A percentile compares a stretch with the other conserved stretches of the same genome.
Conservation (phyloP, 2,329 filamentous ascomycete species). For the Ustilaginoidea virens region DNA sequence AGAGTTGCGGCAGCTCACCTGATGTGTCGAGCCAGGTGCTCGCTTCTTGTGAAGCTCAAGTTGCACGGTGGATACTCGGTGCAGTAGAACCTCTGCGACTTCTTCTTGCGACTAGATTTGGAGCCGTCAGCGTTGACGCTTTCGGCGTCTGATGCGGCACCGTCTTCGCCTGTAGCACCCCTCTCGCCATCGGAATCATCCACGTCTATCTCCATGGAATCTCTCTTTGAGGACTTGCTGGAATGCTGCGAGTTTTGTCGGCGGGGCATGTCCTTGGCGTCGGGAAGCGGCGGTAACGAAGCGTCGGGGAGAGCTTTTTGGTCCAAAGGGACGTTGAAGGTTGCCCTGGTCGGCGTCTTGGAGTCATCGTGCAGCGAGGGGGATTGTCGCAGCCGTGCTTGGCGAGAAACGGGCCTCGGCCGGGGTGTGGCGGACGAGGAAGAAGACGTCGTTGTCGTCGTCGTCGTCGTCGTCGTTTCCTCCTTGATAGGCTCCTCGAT, state of each 20-base stretch:
- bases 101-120: slow-evolving; percentile 85
- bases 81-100: slow-evolving; percentile 91
- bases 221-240: slow-evolving; percentile 34
- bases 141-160: slow-evolving; percentile 46
- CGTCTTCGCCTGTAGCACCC: slow-evolving; percentile 28
- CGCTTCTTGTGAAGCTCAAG: slow-evolving; percentile 87
- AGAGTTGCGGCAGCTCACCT: slow-evolving; percentile 46
- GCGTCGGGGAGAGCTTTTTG: slow-evolving; percentile 40
- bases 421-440: slow-evolving; percentile 14
- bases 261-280: slow-evolving; percentile 21
- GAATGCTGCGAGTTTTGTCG: slow-evolving; percentile 44
- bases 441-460: slow-evolving; percentile 21
- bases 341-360: slow-evolving; percentile 48
- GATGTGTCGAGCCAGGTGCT: slow-evolving; percentile 89
- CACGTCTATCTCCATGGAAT: slow-evolving; percentile 60
- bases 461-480: slow-evolving; percentile 22
- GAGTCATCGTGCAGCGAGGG: slow-evolving; percentile 25
- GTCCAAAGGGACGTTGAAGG: slow-evolving; percentile 27
- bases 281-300: slow-evolving; percentile 34
- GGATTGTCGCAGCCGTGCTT: slow-evolving; percentile 11
- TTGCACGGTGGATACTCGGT: slow-evolving; percentile 89
- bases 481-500: slow-evolving; percentile 16
- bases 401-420: slow-evolving; percentile 19
- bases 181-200: slow-evolving; percentile 56
- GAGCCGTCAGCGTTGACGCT: slow-evolving; percentile 46